Base-by-base conservation (phyloP, 176 grass and related monocot species). In the Luzula sylvatica region DNA sequence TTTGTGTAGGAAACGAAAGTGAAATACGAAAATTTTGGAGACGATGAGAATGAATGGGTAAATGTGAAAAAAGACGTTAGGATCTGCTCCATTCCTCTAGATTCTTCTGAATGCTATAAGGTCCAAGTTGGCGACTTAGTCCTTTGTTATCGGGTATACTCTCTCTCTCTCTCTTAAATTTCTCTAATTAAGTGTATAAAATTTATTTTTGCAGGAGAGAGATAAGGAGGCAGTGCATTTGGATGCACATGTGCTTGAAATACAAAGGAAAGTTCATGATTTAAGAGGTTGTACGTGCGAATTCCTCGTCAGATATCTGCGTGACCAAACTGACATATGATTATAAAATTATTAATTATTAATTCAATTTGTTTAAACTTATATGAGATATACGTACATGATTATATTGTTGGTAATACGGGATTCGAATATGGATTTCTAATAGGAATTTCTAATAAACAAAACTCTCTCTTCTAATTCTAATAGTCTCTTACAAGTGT, bases 31-130 rank as follows among this genome's bases (percentile, higher is more conserved):
- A 70, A 72, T 42, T 80, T 74, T 64, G 77, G 64, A 28, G 70
- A 55, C n/a, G 77, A 80, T 11, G 77, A 80, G 21, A 69, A 80
- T 28, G 77, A 80, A 64, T 80, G 77, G 77, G 65, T 80, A 30
- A 74, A 74, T 57, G 56, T 80, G 23, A 80, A 74, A 43, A 43
- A 65, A 41, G 62, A 54, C 20, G 42, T 80, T 6, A 56, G 77
- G 5, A 55, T 64, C 52, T 56, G 77, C 18, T 80, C 77, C 12
- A 64, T 80, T 65, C 77, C 77, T 39, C 8, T 80, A 1, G 77
- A 74, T 52, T 68, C 77, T 55, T 64, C 69, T 17, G 70, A 74
- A 22, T 74, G 77, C 63, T 27, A 15, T 4, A 74, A 74, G 39
- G 56, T 80, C 39, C 8, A 20, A 13, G 77, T 48, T 2, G 77